Conservation (phyloP, 1,284 basidiomycete species). For the Heliocybe sulcata region DNA sequence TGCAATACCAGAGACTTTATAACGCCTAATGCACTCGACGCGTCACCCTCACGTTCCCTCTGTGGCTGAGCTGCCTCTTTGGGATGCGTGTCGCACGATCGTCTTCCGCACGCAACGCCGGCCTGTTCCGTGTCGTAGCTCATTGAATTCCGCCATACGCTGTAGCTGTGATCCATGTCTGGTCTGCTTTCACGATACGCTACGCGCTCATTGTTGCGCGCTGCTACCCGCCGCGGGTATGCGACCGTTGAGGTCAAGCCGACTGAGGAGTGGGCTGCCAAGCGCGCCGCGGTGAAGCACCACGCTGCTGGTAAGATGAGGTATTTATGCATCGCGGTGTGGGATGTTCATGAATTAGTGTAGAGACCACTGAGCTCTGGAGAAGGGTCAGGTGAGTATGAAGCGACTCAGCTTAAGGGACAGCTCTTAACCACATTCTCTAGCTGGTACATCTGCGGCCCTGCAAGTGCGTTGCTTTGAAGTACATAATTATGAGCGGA, state of each 20-base stretch:
- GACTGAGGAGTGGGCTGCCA: slow-evolving; percentile 36
- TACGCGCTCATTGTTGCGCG: slow-evolving; percentile 36
- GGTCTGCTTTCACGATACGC: slow-evolving; percentile 12
- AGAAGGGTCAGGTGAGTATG: slow-evolving; percentile 70
- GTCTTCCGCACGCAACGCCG: background rate
- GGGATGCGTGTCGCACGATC: background rate
- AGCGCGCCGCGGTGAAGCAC: slow-evolving; percentile 51
- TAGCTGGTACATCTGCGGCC: slow-evolving; percentile 72
- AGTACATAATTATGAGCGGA: background rate
- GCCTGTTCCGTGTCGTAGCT: background rate
- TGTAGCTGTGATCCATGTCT: background rate
- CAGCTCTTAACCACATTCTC: slow-evolving; percentile 3
- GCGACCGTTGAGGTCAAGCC: slow-evolving; percentile 30
- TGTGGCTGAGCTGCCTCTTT: background rate
- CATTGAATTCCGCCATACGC: background rate
- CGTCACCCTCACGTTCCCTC: slow-evolving; percentile 4
- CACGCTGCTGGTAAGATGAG: slow-evolving; percentile 58
- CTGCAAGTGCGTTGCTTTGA: slow-evolving; percentile 47
- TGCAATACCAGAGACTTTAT: slow-evolving; percentile 15
- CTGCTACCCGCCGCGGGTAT: slow-evolving; percentile 28
- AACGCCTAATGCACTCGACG: slow-evolving; percentile 11
- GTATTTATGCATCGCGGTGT: background rate
- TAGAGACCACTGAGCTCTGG: slow-evolving; percentile 76
- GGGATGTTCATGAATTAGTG: background rate
- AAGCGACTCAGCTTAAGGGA: background rate